Conservation (phyloP, 225 moss, liverwort and hornwort genomes). For the Pleurozium schreberi region DNA sequence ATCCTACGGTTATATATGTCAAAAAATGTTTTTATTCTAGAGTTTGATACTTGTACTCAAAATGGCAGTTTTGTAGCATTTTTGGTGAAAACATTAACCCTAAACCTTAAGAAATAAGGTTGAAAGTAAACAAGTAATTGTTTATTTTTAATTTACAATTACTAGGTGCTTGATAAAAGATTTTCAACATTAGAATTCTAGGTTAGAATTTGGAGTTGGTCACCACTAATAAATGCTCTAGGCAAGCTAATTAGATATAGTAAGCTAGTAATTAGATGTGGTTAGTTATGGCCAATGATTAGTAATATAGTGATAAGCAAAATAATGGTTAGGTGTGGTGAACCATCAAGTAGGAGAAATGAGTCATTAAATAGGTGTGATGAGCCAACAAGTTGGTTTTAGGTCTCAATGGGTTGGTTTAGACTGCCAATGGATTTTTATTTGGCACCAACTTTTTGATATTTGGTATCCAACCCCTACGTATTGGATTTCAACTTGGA, state of each 20-base stretch:
- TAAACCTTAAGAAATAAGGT: too few species aligned
- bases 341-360: neutral
- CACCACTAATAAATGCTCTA: neutral
- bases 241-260: fast-evolving
- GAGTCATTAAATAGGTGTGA: neutral
- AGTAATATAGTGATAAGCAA: neutral
- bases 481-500: neutral
- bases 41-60: too few species aligned
- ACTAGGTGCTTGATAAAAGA: neutral
- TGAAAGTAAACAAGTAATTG: neutral
- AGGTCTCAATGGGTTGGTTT: neutral
- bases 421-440: neutral
- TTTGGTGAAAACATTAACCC: too few species aligned
- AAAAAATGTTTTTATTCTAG: too few species aligned
- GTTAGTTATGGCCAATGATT: neutral
- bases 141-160: neutral
- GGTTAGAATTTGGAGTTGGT: neutral
- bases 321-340: neutral
- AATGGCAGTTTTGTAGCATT: too few species aligned
- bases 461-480: neutral
- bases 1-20: too few species aligned
- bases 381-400: neutral
- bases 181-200: neutral
- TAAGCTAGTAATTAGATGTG: neutral
- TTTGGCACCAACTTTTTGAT: too few species aligned